Percentiles rank a stretch among this genome's conserved stretches.
Evolutionary conservation across 805 yeast species (phyloP).

Genomic region (Wickerhamiella parazyma): DNA sequence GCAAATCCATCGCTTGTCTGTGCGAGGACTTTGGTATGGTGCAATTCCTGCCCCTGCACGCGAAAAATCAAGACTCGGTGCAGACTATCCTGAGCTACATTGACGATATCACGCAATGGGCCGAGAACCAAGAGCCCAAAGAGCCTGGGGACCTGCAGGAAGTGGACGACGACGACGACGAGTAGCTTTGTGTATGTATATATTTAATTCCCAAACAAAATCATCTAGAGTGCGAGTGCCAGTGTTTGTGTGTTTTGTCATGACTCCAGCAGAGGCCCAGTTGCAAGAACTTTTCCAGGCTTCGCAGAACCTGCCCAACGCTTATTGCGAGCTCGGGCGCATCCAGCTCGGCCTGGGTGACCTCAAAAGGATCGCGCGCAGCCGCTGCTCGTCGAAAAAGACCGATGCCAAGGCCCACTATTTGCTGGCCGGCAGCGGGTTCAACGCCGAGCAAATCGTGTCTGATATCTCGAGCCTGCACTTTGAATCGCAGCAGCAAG

Average conservation of each 20-base stretch:
- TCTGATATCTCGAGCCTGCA: conserved; percentile 33
- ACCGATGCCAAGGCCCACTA: conserved; percentile 49
- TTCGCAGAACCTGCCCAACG: conserved; percentile 57
- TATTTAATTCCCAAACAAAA: too few relatives aligned
- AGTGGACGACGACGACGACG: conserved; percentile 3
- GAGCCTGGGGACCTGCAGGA: conserved; percentile 57
- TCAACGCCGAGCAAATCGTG: conserved; percentile 73
- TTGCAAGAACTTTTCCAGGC: conserved; percentile 67
- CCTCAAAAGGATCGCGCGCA: conserved; percentile 40
- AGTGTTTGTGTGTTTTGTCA: neutral
- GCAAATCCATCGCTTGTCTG: conserved; percentile 70
- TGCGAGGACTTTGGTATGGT: conserved; percentile 99
- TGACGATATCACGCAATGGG: conserved; percentile 97
- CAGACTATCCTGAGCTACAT: conserved; percentile 77
- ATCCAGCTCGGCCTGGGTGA: conserved; percentile 71
- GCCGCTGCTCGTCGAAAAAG: conserved; percentile 49
- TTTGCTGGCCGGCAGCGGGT: conserved; percentile 76
- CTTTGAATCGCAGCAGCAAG: conserved; percentile 23
- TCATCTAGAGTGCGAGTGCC: neutral
- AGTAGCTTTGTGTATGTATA: neutral
- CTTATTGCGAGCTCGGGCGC: conserved; percentile 56
- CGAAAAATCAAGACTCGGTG: conserved; percentile 60
- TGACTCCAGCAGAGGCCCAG: conserved; percentile 19
- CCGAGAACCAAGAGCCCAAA: conserved; percentile 90
- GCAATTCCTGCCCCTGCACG: conserved; percentile 82